Base-by-base conservation (phyloP, 2,329 filamentous ascomycete genomes). In the Magnaporthiopsis incrustans region DNA sequence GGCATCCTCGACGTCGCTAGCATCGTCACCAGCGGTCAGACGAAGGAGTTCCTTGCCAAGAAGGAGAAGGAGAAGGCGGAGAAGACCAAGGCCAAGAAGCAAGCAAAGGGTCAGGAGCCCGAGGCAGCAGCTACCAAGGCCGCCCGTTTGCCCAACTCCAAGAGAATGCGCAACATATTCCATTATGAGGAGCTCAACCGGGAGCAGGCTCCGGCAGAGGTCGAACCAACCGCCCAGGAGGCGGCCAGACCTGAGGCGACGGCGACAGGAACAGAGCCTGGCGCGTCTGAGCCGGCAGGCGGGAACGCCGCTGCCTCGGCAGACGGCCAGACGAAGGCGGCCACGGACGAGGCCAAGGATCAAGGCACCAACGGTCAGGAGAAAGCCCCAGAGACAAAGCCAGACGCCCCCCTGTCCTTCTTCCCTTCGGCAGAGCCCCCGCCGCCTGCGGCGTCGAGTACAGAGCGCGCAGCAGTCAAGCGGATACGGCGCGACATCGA, bases 1-100 rank as follows among this genome's bases (percentile, higher is more conserved):
- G 91, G 91, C 30, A 89, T 93, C 11, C 79, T 95, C 3, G 90
- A 95, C 69, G 90, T 95, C 60, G 91, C 91, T n/a, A 89, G 84
- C 68, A 93, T 95, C 68, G 90, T 95, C 50, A 89, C 89, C 1
- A 89, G 87, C 69, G 91, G 91, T 38, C 90, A 92, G 74, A 91
- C 91, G 69, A 86, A 87, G 69, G 91, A 95, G 70, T 94, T 92
- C 70, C 78, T 95, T 7, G 91, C 90, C 12, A 90, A 91, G 76
- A 92, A 91, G 73, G 90, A 94, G 72, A 89, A 87, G 72, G 89
- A 93, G 71, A 93, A 91, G 80, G 81, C 82, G 6, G 87, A 89
- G 66, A 88, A 85, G 74, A 79, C 77, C 3, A 82, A 83, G 65
- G 79, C 82, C 27, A 85, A 83, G 68, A 89, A 89, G 70, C 81